phyloP scores from a whole-genome alignment of 768 basidiomycete genomes.

The Sistotremastrum suecicum region DNA sequence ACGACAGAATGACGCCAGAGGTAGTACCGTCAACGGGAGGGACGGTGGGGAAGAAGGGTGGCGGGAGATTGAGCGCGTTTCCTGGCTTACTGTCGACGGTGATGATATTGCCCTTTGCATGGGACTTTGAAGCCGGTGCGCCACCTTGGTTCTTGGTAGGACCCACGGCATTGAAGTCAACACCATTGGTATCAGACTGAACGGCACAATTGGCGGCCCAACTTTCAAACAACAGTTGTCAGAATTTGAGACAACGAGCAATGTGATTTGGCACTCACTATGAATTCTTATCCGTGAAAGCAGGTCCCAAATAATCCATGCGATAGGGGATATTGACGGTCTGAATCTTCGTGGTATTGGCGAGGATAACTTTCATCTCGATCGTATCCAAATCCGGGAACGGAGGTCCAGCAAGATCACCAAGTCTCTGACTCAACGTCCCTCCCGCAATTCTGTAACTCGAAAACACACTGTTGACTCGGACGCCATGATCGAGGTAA shows the following conservation, averaged over 20 bases:
- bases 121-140: slow-evolving; percentile 15
- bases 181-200: slow-evolving; percentile 33
- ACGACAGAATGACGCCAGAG: slow-evolving; percentile 38
- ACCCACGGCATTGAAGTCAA: slow-evolving; percentile 22
- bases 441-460: slow-evolving; percentile 36
- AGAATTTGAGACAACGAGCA: neutral
- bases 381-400: slow-evolving; percentile 33
- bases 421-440: slow-evolving; percentile 44
- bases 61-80: slow-evolving; percentile 31
- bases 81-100: slow-evolving; percentile 23
- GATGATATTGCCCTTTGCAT: slow-evolving; percentile 17
- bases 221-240: slow-evolving; percentile 17
- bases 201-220: slow-evolving; percentile 48
- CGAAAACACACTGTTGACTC: slow-evolving; percentile 48
- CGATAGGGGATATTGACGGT: slow-evolving; percentile 39
- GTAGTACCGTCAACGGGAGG: slow-evolving; percentile 30
- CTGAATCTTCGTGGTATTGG: slow-evolving; percentile 32
- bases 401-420: slow-evolving; percentile 37
- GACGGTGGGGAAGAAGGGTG: slow-evolving; percentile 31
- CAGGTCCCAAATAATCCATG: slow-evolving; percentile 28
- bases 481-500: slow-evolving; percentile 47
- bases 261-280: slow-evolving; percentile 26
- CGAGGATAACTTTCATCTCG: slow-evolving; percentile 32
- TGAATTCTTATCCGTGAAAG: slow-evolving; percentile 36
- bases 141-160: slow-evolving; percentile 12